Conservation (phyloP, 2,329 filamentous ascomycete genomes). For the Daldinia sp. region DNA sequence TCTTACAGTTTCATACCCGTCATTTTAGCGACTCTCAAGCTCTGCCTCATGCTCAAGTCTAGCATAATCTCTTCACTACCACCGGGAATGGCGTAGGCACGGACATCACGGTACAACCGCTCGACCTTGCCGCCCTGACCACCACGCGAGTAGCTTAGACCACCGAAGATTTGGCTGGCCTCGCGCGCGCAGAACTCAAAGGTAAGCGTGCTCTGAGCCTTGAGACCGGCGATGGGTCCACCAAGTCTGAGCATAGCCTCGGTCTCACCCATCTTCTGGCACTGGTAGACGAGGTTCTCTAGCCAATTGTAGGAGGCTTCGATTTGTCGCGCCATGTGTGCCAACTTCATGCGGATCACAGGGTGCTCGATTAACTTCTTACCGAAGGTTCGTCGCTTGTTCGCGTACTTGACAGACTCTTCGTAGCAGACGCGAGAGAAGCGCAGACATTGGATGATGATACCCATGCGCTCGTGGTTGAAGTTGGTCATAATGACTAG, state of each 20-base stretch:
- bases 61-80: constrained; percentile 99
- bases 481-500: constrained; percentile 98
- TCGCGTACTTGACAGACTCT: constrained; percentile 93
- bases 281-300: constrained; percentile 94
- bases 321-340: constrained; percentile 97
- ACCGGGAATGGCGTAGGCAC: constrained; percentile 95
- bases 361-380: constrained; percentile 97
- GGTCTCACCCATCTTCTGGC: constrained; percentile 88
- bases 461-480: constrained; percentile 98
- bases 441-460: constrained; percentile 95
- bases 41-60: constrained; percentile 92
- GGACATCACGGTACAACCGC: constrained; percentile 90
- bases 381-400: constrained; percentile 96
- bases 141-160: constrained; percentile 88
- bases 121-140: constrained; percentile 97
- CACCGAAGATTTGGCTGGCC: constrained; percentile 96
- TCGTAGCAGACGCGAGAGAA: constrained; percentile 98
- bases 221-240: constrained; percentile 90
- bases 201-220: constrained; percentile 91
- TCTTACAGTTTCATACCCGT: constrained; percentile 93
- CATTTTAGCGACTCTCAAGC: constrained; percentile 84
- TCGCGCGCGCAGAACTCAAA: constrained; percentile 98
- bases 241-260: constrained; percentile 97
- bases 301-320: constrained; percentile 98
- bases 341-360: constrained; percentile 96